Evolutionary conservation across 2,329 filamentous ascomycete species (phyloP), one percentile per base, ranked within the genome.

Genomic region (Bretziella fagacearum): DNA sequence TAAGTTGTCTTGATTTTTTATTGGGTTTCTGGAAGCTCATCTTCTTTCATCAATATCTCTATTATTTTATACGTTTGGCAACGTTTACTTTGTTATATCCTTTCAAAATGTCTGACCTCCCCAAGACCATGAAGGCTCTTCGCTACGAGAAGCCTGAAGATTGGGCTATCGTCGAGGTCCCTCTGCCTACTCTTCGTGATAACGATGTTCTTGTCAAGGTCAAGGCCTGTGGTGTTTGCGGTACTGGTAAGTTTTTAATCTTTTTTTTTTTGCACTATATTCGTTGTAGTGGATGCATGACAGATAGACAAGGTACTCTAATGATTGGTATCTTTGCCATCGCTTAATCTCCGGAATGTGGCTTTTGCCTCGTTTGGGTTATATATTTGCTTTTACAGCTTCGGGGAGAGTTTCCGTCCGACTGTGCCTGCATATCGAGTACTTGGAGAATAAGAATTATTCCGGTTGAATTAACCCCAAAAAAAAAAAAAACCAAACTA

Each of bases 171-270:
- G 74, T 79, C 53, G 64, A 73, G 8, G 70, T 79, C 29, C 74
- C 77, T 52, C 68, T 80, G 5, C 77, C 77, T 17, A 67, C 64
- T 54, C 61, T 79, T 53, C 69, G 73, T 54, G 66, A 74, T 22
- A 69, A 74, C 50, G 74, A 79, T 60, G 64, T 78, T 53, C 62
- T 77, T 55, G 68, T 79, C 61, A 77, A 80, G 62, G 76, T 81
- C 56, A 79, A 79, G 62, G 77, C 73, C 47, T 77, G 73, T 54
- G 74, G 74, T 64, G 73, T 78, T 52, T 78, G 74, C 54, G 70
- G 71, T 53, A 73, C 70, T 53, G 70, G 70, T 61, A 56, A 63
- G 58, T 62, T 59, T 46, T 20, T 7, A 17, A 23, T 11, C 2
- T 33, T 17, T 33, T 33, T 17, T n/a, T 33, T 17, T 27, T 29